Conservation (phyloP, 176 grass and related monocot species). For the Cenchrus purpureus region DNA sequence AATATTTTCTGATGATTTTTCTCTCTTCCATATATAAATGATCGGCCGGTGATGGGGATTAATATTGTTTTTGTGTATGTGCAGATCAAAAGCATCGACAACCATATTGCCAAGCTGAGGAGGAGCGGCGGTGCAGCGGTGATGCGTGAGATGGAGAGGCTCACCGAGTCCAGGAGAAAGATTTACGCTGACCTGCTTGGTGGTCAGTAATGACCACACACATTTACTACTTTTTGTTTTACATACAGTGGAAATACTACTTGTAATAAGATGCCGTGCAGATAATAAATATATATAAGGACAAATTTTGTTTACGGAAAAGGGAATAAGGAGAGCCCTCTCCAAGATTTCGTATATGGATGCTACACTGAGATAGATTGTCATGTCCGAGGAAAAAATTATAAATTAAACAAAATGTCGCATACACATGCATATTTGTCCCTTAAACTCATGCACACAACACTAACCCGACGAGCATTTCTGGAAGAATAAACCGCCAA, state of each 20-base stretch:
- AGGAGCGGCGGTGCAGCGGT: neutral
- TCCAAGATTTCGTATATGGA: too few species aligned
- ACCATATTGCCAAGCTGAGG: neutral
- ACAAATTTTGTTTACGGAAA: too few species aligned
- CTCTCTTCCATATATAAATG: neutral
- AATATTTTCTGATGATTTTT: neutral
- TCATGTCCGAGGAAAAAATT: too few species aligned
- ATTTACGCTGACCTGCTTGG: neutral
- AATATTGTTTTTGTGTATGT: neutral
- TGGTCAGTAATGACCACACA: neutral
- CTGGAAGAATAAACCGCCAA: too few species aligned
- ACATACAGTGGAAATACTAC: too few species aligned
- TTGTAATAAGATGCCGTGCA: neutral
- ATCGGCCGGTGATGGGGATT: neutral
- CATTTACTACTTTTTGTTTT: neutral
- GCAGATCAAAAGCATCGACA: constrained; percentile 35
- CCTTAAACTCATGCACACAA: too few species aligned
- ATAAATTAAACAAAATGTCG: too few species aligned
- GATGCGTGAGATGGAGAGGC: constrained; percentile 16
- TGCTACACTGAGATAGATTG: too few species aligned
- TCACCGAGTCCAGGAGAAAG: constrained; percentile 12
- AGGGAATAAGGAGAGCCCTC: too few species aligned
- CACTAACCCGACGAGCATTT: too few species aligned
- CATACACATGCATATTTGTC: too few species aligned
- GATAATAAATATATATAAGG: too few species aligned